phyloP scores from a whole-genome alignment of 257 asterid species.

The Solanum appendiculatum region DNA sequence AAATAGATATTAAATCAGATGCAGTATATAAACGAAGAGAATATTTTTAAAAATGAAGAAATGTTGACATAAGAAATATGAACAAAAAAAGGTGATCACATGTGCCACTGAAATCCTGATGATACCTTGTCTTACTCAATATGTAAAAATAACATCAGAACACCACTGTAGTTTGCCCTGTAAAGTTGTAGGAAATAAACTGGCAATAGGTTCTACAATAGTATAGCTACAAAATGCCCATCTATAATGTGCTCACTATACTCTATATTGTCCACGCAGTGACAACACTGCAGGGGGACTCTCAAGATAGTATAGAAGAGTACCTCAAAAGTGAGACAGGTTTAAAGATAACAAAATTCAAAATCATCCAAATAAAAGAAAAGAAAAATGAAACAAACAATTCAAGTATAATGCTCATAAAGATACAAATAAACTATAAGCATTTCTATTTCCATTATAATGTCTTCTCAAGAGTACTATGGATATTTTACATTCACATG shows the following conservation, averaged over 20 bases:
- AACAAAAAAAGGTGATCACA: constrained; percentile 13
- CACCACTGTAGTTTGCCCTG: constrained; percentile 57
- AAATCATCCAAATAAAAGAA: background rate
- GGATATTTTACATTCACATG: constrained; percentile 48
- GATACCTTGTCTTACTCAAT: constrained; percentile 66
- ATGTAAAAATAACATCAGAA: constrained; percentile 56
- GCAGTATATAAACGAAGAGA: background rate
- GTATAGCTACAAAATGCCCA: constrained; percentile 23
- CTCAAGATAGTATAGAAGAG: constrained; percentile 11
- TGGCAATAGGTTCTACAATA: constrained; percentile 34
- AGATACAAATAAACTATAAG: constrained; percentile 26
- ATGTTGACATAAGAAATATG: background rate
- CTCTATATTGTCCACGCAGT: background rate
- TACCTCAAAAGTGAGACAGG: constrained; percentile 18
- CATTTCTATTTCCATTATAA: constrained; percentile 25
- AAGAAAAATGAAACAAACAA: background rate
- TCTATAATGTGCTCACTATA: background rate
- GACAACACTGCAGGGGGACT: constrained; percentile 17
- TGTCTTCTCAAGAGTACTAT: constrained; percentile 29
- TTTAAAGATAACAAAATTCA: constrained; percentile 14
- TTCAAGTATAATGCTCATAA: constrained; percentile 1
- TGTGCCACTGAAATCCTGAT: constrained; percentile 39
- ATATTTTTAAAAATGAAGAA: background rate
- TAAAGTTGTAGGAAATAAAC: constrained; percentile 41
- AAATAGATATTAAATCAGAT: constrained; percentile 28